phyloP scores from a whole-genome alignment of 1,284 basidiomycete genomes.

The Sporisorium reilianum region DNA sequence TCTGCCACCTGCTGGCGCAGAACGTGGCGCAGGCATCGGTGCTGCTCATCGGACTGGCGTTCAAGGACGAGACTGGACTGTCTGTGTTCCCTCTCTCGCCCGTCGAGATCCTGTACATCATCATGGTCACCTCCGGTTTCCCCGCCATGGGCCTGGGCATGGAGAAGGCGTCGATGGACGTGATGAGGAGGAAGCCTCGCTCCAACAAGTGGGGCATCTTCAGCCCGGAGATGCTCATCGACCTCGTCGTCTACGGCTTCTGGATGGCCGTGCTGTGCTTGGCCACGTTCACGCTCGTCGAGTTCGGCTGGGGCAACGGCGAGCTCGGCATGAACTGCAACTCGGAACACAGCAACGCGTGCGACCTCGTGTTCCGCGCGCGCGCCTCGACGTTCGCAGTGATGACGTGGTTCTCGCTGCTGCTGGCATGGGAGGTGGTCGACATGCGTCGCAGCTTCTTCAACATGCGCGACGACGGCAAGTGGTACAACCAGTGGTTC shows the following conservation, averaged over 20 bases:
- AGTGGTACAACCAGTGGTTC: constrained; percentile 61
- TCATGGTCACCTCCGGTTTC: constrained; percentile 69
- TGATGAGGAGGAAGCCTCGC: constrained; percentile 74
- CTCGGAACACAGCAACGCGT: constrained; percentile 54
- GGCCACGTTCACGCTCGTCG: constrained; percentile 58
- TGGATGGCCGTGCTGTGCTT: constrained; percentile 76
- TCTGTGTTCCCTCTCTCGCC: constrained; percentile 79
- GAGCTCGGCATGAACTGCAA: constrained; percentile 67
- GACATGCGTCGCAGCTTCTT: constrained; percentile 68
- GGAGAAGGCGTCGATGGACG: constrained; percentile 74
- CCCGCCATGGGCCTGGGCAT: constrained; percentile 71
- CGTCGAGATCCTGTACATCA: constrained; percentile 75
- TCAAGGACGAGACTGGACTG: constrained; percentile 74
- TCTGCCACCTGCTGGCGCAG: constrained; percentile 70
- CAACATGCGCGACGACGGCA: constrained; percentile 53
- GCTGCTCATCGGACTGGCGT: constrained; percentile 76
- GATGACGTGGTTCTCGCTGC: constrained; percentile 67
- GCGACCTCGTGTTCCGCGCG: constrained; percentile 68
- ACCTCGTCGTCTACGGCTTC: constrained; percentile 77
- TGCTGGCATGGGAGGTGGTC: constrained; percentile 70
- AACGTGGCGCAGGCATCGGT: constrained; percentile 67
- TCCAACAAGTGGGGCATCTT: constrained; percentile 68
- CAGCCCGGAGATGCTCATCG: constrained; percentile 69
- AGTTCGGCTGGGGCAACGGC: constrained; percentile 60
- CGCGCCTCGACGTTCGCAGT: constrained; percentile 68